phyloP scores from a whole-genome alignment of 2,329 filamentous ascomycete genomes.

The Dactylonectria macrodidyma region DNA sequence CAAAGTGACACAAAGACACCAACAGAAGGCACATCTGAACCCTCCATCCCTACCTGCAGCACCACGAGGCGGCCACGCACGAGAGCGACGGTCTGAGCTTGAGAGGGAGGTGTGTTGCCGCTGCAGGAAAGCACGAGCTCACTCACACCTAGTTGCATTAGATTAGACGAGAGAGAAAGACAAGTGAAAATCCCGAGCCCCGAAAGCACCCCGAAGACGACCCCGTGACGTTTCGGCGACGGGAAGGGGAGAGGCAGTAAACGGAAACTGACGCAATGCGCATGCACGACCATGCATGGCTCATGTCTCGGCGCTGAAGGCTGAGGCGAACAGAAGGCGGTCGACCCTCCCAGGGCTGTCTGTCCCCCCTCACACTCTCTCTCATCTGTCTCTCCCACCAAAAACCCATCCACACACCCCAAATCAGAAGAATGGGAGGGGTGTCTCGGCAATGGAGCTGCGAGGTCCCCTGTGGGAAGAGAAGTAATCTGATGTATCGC shows the following conservation, averaged over 20 bases:
- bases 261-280: background rate
- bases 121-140: too few species aligned
- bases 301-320: slow-evolving; percentile 22
- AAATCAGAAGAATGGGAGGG: background rate
- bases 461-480: background rate
- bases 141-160: too few species aligned
- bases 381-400: too few species aligned
- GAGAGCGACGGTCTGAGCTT: slow-evolving; percentile 8
- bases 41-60: too few species aligned
- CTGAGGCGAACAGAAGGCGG: background rate
- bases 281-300: slow-evolving; percentile 8
- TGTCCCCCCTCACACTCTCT: too few species aligned
- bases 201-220: background rate
- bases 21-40: too few species aligned
- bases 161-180: too few species aligned
- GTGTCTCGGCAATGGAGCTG: background rate
- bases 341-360: background rate
- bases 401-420: background rate
- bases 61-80: background rate
- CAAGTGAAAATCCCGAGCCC: too few species aligned
- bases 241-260: background rate
- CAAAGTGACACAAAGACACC: too few species aligned
- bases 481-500: slow-evolving; percentile 7
- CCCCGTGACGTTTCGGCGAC: background rate
- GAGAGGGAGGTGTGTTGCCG: background rate